phyloP scores from a whole-genome alignment of 495 filamentous ascomycete genomes.

The Podospora bellae-mahoneyi region DNA sequence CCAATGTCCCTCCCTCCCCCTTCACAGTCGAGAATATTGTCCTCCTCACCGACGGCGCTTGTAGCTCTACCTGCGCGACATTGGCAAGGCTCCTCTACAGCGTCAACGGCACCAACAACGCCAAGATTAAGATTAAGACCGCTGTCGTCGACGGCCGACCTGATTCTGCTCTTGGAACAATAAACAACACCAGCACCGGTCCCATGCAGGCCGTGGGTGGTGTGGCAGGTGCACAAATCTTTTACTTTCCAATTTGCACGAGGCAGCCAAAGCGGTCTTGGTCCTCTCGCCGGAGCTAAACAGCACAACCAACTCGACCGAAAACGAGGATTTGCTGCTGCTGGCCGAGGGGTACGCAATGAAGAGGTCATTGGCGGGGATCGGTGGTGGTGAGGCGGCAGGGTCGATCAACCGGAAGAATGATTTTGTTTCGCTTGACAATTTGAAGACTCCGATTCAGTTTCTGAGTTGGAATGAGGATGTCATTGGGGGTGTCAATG shows the following conservation, averaged over 20 bases:
- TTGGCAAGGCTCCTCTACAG: slow-evolving; percentile 55
- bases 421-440: slow-evolving; percentile 27
- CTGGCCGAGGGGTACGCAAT: slow-evolving; percentile 28
- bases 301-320: slow-evolving; percentile 13
- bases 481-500: slow-evolving; percentile 9
- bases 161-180: slow-evolving; percentile 6
- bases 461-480: slow-evolving; percentile 38
- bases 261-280: slow-evolving; percentile 11
- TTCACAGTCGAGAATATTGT: slow-evolving; percentile 26
- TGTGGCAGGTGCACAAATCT: slow-evolving; percentile 49
- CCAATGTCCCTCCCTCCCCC: slow-evolving; percentile 23
- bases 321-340: slow-evolving; percentile 20
- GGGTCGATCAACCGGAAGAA: slow-evolving; percentile 38
- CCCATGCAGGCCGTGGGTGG: slow-evolving; percentile 59
- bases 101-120: slow-evolving; percentile 43
- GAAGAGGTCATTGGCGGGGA: slow-evolving; percentile 8
- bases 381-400: slow-evolving; percentile 6
- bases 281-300: slow-evolving; percentile 16
- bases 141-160: slow-evolving; percentile 58
- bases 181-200: slow-evolving; percentile 21
- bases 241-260: slow-evolving; percentile 22
- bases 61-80: slow-evolving; percentile 58
- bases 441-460: slow-evolving; percentile 45
- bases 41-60: slow-evolving; percentile 52
- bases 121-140: slow-evolving; percentile 53